Evolutionary conservation across 148 eudicot genomes (phyloP).

Genomic region (Fagopyrum esculentum): DNA sequence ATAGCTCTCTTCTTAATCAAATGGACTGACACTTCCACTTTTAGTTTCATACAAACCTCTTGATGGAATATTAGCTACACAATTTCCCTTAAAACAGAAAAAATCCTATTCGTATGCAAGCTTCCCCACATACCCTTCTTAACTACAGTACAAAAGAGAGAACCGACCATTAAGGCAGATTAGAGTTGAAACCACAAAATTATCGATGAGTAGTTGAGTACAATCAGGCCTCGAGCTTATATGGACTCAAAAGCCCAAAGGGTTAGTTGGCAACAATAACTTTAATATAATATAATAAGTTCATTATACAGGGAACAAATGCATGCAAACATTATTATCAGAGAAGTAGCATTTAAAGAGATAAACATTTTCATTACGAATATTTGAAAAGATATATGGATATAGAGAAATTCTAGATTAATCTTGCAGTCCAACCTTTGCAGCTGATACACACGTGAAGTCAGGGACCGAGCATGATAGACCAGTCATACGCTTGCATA

Average conservation of each 20-base stretch:
- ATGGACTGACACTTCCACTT: not conserved
- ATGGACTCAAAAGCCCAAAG: not conserved
- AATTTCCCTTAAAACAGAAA: not conserved
- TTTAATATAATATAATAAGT: not conserved
- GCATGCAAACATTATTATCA: not conserved
- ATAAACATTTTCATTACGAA: not conserved
- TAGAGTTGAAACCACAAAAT: not conserved
- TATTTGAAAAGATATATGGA: not conserved
- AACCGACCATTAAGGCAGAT: not conserved
- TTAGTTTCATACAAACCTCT: not conserved
- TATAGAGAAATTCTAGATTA: constrained; percentile 8
- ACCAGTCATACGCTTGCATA: constrained; percentile 69
- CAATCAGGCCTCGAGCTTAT: not conserved
- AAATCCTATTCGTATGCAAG: not conserved
- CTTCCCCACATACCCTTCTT: not conserved
- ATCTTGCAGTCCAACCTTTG: constrained; percentile 56
- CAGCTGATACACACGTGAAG: constrained; percentile 83
- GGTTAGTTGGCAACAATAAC: not conserved
- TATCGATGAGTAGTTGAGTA: not conserved
- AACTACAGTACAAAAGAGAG: not conserved
- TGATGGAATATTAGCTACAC: not conserved
- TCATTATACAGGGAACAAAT: not conserved
- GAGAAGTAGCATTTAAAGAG: not conserved
- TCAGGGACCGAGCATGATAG: constrained; percentile 85
- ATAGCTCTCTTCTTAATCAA: not conserved